Base-by-base conservation (phyloP, 306 rosid species). In the Cucumis cinereus region DNA sequence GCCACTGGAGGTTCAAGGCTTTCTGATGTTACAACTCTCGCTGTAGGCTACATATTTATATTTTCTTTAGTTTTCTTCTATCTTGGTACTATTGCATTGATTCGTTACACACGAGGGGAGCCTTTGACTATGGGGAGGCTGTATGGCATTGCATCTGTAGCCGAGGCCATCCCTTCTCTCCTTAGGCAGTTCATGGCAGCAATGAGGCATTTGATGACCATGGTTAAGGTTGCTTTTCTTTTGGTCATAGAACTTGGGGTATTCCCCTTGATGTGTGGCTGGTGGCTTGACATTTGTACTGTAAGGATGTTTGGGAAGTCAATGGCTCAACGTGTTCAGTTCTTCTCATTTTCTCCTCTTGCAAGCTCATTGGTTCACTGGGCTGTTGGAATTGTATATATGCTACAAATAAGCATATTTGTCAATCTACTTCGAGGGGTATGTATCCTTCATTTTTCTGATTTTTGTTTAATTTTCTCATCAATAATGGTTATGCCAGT, bases 351-450 rank as follows among this genome's bases (percentile, higher is more conserved):
- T 8, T 92, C 99, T 78, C 99, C 99, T 62, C 81, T 95, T 63
- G 96, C 99, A 22, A 95, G 99, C 84, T 92, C 98, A 61, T 81
- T 95, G 92, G 89, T 90, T 70, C 99, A 95, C 84, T 95, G 99
- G 99, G 98, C 89, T 81, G 99, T 92, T 55, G 99, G 99, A 76
- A 95, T 95, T 64, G 93, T 92, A 13, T 95, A 95, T 86, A 95
- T 95, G 99, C 87, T 95, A 54, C 99, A 92, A 80, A 95, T 95
- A 77, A 95, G 99, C 86, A 95, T 95, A 83, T 95, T 95, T 24
- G 98, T 95, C 91, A 95, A 96, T 84, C 99, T 95, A 82, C 99
- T 95, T 59, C 88, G 98, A 84, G 99, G 99, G 99, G 99, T 95
- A 95, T 62, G 16, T 56, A 30, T 83, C 23, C 58, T 36, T 36